phyloP scores from a whole-genome alignment of 2,329 filamentous ascomycete species.

The Akanthomyces muscarius region DNA sequence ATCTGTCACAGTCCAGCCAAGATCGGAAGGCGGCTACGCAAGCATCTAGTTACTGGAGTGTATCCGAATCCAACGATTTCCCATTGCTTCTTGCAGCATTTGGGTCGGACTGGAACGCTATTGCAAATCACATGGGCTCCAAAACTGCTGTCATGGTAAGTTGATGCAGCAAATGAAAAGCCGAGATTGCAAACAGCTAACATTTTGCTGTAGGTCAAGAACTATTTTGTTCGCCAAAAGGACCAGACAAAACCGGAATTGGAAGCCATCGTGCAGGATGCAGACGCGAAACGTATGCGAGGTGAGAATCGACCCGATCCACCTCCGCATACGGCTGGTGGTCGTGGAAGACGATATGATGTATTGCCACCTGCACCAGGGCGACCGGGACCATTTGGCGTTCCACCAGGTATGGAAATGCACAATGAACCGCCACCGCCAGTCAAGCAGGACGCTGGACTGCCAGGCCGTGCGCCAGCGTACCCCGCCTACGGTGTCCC shows the following conservation, averaged over 20 bases:
- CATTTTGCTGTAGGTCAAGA: slow-evolving; percentile 39
- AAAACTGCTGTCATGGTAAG: slow-evolving; percentile 81
- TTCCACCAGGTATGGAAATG: slow-evolving; percentile 42
- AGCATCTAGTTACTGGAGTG: slow-evolving; percentile 83
- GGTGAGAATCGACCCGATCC: slow-evolving; percentile 59
- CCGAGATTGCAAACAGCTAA: neutral
- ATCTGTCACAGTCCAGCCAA: slow-evolving; percentile 41
- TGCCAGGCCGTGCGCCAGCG: slow-evolving; percentile 33
- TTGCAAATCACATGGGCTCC: slow-evolving; percentile 74
- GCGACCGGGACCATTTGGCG: slow-evolving; percentile 41
- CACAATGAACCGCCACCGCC: slow-evolving; percentile 38
- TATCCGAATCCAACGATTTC: slow-evolving; percentile 76
- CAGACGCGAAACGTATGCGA: slow-evolving; percentile 51
- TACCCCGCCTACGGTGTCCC: slow-evolving; percentile 44
- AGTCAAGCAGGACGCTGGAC: slow-evolving; percentile 42
- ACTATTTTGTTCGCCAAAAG: slow-evolving; percentile 62
- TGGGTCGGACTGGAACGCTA: slow-evolving; percentile 73
- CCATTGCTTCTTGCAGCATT: slow-evolving; percentile 67
- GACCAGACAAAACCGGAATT: slow-evolving; percentile 57
- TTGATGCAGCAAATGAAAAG: neutral
- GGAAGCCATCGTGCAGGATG: slow-evolving; percentile 56
- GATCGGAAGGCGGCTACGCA: slow-evolving; percentile 54
- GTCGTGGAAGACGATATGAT: slow-evolving; percentile 49
- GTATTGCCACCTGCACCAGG: slow-evolving; percentile 31
- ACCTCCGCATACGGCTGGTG: slow-evolving; percentile 49